Evolutionary conservation across 768 basidiomycete genomes (phyloP), one percentile per base, ranked within the genome.

Genomic region (Suillus brevipes): DNA sequence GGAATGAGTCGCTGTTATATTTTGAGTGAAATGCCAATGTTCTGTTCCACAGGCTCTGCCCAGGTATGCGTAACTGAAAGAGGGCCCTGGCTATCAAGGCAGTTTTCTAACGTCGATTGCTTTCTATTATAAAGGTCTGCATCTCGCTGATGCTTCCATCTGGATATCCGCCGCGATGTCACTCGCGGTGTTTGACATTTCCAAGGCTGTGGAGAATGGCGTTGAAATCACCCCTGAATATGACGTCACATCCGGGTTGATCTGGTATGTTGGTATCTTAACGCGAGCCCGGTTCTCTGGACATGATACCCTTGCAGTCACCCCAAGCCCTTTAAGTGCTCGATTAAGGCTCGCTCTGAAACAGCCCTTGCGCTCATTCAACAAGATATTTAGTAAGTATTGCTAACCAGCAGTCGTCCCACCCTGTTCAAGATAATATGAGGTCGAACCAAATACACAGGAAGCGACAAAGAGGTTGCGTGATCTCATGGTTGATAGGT

Each of bases 251-350:
- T 77, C 80, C 0, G 84, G 84, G 2, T 75, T 75, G 0, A 77
- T 86, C 60, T 82, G 79, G 85, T 84, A 62, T 36, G 79, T 70
- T 1, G 13, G 34, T 13, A 23, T 9, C 12, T n/a, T 53, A 9
- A 10, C 9, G 28, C 8, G 52, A 18, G 20, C 2, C 5, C 20
- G 0, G 53, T 55, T 18, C 53, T 12, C 53, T 55, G 53, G 43
- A 74, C 9, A 60, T 13, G 4, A 47, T 10, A 3, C 43, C 13
- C n/a, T 31, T 49, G 52, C 62, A 80, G 88, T 71, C 88, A 88
- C 69, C 88, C 87, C 6, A 84, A 83, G 68, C 83, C 88, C n/a
- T 89, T 86, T 77, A 81, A 83, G 67, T 89, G 88, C 69, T 73
- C 79, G 23, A 81, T 89, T 68, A 83, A 78, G 69, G 87, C 88